Evolutionary conservation across 768 basidiomycete species (phyloP), one percentile per base, ranked within the genome.

Genomic region (Mrakia gelida): DNA sequence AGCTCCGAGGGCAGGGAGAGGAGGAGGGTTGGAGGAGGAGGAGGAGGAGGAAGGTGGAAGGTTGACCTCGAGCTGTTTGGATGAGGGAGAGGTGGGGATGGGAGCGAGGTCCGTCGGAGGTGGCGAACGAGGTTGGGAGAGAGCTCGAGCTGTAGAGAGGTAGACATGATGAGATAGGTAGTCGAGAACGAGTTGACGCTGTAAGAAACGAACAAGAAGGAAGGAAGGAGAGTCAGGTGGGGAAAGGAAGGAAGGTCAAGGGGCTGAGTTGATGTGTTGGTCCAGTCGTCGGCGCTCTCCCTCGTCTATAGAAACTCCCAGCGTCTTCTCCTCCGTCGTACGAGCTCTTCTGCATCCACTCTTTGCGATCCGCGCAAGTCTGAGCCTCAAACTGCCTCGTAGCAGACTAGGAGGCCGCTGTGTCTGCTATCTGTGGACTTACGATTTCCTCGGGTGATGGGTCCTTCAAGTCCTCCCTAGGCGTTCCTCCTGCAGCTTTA

Each of bases 81-180:
- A 26, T 6, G 32, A 26, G 11, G 56, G 11, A 1, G 56, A 45
- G 68, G 34, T 54, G 30, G 67, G n/a, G 54, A 38, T 13, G 68
- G 34, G 30, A 32, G 75, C 38, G 68, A 68, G 71, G 28, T 67
- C 54, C 45, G 38, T 61, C 0, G 38, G 26, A 13, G 63, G 43
- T 54, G 77, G 54, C 23, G 77, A 38, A 16, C 34, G 52, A 54
- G 41, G 77, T 34, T 59, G 85, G 10, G 87, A 86, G 80, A 94
- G 92, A 0, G 89, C 90, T 49, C 87, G 86, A 3, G 92, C 91
- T 0, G 93, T 92, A 56, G 85, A 85, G n/a, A 89, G 88, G 83
- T 90, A 92, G 77, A 90, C 91, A 59, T 89, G 87, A 81, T 93
- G 91, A 75, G 88, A 89, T 1, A 94, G 88, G 82, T 93, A 94